Evolutionary conservation across 441 rosid species (phyloP), one percentile per base, ranked within the genome.

Genomic region (Adansonia madagascariensis): DNA sequence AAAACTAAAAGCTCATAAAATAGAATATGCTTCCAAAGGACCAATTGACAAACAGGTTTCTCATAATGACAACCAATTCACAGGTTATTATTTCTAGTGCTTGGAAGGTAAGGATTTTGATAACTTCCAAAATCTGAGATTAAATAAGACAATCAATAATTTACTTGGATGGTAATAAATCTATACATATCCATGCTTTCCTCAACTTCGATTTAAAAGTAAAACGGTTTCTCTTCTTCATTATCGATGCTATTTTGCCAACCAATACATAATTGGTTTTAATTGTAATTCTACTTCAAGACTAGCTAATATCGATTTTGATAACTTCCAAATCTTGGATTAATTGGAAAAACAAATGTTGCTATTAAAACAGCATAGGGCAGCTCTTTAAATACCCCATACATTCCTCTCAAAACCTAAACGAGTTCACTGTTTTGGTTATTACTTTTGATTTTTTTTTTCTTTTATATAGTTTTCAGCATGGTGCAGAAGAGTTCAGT

Each of bases 401-500:
- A 35, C 17, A 3, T 56, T 56, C 8, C 17, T 52, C 17, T 4
- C 17, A 52, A 14, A 4, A n/a, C 56, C 15, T 14, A 27, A 52
- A 52, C 17, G 14, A 52, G 31, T 27, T 52, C 61, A 18, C 3
- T 20, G 4, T 57, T 0, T 43, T 1, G 9, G 24, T 17, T 24
- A 3, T 66, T 10, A 41, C 56, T 15, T 27, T 31, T 0, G 7
- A 3, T 6, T 3, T 4, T 10, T 8, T 7, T 49, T 55, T 12
- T 50, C 31, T 27, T 27, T 27, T 27, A 27, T 27, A 50, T 50
- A 50, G n/a, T 14, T 9, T 49, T 39, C 18, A 77, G 80, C 86
- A 73, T 39, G 82, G 80, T 49, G 41, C 83, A 79, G 73, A 57
- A 57, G 0, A 83, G 79, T 56, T 8, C 81, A 4, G 84, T 72